Evolutionary conservation across 495 filamentous ascomycete species (phyloP).

Genomic region (Daldinia vernicosa): DNA sequence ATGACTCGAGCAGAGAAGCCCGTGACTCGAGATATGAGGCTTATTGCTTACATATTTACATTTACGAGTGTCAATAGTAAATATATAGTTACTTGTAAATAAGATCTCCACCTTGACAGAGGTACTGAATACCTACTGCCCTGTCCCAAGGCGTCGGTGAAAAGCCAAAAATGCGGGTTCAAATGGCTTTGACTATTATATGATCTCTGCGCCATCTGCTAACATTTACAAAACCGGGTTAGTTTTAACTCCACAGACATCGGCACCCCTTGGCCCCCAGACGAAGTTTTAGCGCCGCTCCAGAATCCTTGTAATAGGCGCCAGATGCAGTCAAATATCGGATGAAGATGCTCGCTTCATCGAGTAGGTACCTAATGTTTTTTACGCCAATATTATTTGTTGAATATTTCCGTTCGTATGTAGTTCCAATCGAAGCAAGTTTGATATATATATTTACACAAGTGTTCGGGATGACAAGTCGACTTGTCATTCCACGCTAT

Average conservation of each 20-base stretch:
- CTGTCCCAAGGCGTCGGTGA: conserved; percentile 33
- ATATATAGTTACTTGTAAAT: neutral
- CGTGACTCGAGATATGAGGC: conserved; percentile 31
- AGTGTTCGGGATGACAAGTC: neutral
- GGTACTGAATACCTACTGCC: neutral
- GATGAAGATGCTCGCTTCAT: conserved; percentile 6
- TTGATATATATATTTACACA: neutral
- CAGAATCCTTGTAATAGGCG: conserved; percentile 26
- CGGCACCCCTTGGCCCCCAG: conserved; percentile 15
- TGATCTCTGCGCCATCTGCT: conserved; percentile 21
- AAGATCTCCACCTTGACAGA: neutral
- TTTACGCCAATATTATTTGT: neutral
- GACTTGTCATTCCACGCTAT: conserved; percentile 20
- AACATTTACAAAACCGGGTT: conserved; percentile 28
- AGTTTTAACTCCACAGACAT: conserved; percentile 11
- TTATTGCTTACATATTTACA: conserved; percentile 18
- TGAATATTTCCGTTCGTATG: neutral
- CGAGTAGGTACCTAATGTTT: neutral
- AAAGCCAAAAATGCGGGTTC: conserved; percentile 42
- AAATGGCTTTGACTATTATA: conserved; percentile 27
- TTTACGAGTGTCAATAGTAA: neutral
- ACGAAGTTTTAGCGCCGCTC: conserved; percentile 19
- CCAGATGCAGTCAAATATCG: conserved; percentile 22
- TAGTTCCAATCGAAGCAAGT: neutral
- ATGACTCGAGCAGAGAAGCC: conserved; percentile 27